phyloP scores from a whole-genome alignment of 176 grass and related monocot species.

The Ampelocalamus luodianensis region DNA sequence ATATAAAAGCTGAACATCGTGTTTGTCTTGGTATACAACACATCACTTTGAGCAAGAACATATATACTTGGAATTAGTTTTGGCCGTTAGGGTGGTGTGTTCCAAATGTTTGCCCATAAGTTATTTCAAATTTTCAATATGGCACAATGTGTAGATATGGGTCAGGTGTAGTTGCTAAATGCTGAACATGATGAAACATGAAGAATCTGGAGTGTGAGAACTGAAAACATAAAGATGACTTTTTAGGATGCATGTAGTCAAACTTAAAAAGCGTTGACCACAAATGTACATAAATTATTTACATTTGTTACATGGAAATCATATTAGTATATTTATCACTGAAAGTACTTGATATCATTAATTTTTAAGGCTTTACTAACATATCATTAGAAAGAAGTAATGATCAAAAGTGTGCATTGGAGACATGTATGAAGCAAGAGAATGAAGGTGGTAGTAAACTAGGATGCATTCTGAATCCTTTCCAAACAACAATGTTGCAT shows the following conservation, averaged over 20 bases:
- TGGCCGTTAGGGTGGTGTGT: background rate
- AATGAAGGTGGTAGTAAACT: background rate
- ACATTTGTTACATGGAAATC: background rate
- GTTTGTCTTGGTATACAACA: background rate
- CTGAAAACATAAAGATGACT: background rate
- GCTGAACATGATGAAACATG: background rate
- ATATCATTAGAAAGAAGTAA: background rate
- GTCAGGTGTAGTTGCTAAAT: background rate
- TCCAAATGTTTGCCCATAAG: slow-evolving; percentile 6
- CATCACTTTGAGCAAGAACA: background rate
- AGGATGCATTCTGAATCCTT: background rate
- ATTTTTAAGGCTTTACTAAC: background rate
- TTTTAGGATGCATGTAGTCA: background rate
- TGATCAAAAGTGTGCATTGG: background rate
- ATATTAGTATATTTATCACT: background rate
- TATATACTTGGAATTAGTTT: background rate
- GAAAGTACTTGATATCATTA: background rate
- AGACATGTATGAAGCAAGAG: background rate
- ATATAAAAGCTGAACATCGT: background rate
- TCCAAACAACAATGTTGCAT: background rate
- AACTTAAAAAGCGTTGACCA: background rate
- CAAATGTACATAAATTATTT: background rate
- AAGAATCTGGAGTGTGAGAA: background rate
- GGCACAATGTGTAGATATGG: background rate
- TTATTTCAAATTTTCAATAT: background rate